A percentile compares a stretch with the other conserved stretches of the same genome.
Evolutionary conservation across 805 yeast species (phyloP).

Genomic region (Metschnikowia cubensis): DNA sequence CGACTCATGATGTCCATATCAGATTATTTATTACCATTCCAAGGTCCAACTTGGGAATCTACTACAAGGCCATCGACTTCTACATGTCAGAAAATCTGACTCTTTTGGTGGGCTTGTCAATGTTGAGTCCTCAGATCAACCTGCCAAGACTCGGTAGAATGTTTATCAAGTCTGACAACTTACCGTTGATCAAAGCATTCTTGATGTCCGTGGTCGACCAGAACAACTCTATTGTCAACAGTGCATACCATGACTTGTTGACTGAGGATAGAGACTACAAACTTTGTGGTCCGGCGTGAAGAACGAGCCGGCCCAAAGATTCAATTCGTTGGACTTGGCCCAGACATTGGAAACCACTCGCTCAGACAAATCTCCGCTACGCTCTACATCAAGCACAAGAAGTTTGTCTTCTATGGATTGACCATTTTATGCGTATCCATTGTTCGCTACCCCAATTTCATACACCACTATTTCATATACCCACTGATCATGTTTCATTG

Average conservation of each 20-base stretch:
- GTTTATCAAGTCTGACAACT: constrained; percentile 91
- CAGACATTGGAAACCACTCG: constrained; percentile 88
- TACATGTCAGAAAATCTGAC: constrained; percentile 91
- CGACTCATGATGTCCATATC: too few species aligned
- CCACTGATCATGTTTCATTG: too few species aligned
- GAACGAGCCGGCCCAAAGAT: constrained; percentile 71
- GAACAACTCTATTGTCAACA: constrained; percentile 86
- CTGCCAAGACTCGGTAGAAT: constrained; percentile 91
- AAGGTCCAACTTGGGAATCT: constrained; percentile 92
- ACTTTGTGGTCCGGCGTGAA: constrained; percentile 83
- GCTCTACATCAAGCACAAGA: constrained; percentile 89
- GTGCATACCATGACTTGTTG: constrained; percentile 91
- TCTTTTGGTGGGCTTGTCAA: constrained; percentile 79
- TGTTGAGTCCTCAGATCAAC: constrained; percentile 83
- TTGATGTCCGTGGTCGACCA: constrained; percentile 85
- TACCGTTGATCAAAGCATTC: constrained; percentile 95
- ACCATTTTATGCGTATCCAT: too few species aligned
- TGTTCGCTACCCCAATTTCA: too few species aligned
- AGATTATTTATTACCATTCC: constrained; percentile 44
- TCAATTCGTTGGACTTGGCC: constrained; percentile 89
- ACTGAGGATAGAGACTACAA: constrained; percentile 96
- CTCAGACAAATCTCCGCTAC: constrained; percentile 96
- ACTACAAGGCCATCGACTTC: constrained; percentile 94
- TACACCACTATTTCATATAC: too few species aligned
- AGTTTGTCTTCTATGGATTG: constrained; percentile 46